A percentile compares a stretch with the other conserved stretches of the same genome.
Evolutionary conservation across 805 yeast species (phyloP).

Genomic region (Myxozyma kluyveri): DNA sequence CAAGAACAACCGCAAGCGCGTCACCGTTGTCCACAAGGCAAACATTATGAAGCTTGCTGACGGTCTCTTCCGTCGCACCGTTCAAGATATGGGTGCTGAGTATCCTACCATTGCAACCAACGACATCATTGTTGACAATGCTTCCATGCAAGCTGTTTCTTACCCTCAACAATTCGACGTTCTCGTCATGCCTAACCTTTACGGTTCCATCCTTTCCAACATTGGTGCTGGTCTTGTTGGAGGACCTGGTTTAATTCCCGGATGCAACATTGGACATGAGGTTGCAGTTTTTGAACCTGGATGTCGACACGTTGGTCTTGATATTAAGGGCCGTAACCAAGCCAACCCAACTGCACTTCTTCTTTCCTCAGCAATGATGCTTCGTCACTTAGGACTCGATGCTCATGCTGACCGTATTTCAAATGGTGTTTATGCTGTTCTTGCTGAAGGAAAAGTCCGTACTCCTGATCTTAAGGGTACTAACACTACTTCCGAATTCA

Average conservation of each 20-base stretch:
- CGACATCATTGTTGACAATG: conserved; percentile 97
- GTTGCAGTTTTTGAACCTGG: conserved; percentile 99
- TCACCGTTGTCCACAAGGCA: conserved; percentile 98
- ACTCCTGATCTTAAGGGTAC: conserved; percentile 92
- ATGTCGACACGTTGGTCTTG: conserved; percentile 93
- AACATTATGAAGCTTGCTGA: conserved; percentile 98
- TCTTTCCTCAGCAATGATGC: conserved; percentile 82
- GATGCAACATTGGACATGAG: conserved; percentile 97
- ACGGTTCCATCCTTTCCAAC: conserved; percentile 96
- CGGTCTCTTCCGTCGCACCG: conserved; percentile 93
- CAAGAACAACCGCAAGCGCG: conserved; percentile 86
- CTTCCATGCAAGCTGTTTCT: conserved; percentile 99
- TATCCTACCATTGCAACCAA: conserved; percentile 79
- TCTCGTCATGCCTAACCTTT: conserved; percentile 94
- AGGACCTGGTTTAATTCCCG: conserved; percentile 98
- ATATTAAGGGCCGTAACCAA: conserved; percentile 87
- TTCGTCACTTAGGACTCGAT: conserved; percentile 92
- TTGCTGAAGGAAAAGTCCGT: conserved; percentile 80
- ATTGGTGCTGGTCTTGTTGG: conserved; percentile 97
- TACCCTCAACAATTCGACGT: conserved; percentile 98
- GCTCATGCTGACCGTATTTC: conserved; percentile 81
- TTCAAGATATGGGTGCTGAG: conserved; percentile 77
- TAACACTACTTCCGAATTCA: conserved; percentile 88
- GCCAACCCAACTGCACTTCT: conserved; percentile 99
- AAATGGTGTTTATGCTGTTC: conserved; percentile 82